Conservation (phyloP, 768 basidiomycete genomes). For the Amanita rimosa region DNA sequence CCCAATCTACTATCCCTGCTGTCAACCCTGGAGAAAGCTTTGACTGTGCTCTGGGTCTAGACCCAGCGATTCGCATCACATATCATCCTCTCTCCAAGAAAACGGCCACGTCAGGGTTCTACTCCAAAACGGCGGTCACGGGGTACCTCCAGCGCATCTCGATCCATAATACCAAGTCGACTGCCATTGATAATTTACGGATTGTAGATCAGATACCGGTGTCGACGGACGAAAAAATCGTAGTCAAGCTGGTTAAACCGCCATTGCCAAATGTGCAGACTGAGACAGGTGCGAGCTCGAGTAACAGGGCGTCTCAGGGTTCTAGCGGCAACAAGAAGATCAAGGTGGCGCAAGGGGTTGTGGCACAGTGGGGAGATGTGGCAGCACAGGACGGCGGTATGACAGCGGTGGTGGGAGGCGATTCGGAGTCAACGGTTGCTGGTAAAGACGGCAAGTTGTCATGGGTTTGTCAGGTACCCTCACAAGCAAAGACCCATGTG, state of each 20-base stretch:
- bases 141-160: slow-evolving; percentile 24
- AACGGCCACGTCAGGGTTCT: slow-evolving; percentile 20
- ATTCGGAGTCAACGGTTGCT: slow-evolving; percentile 13
- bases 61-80: slow-evolving; percentile 25
- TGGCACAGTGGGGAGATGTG: slow-evolving; percentile 21
- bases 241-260: slow-evolving; percentile 20
- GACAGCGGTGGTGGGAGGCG: slow-evolving; percentile 16
- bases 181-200: slow-evolving; percentile 14
- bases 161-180: slow-evolving; percentile 22
- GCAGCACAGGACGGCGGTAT: not conserved
- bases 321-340: slow-evolving; percentile 9
- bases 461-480: slow-evolving; percentile 21
- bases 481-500: slow-evolving; percentile 20
- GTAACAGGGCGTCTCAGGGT: not conserved
- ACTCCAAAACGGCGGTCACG: slow-evolving; percentile 18
- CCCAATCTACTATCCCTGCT: slow-evolving; percentile 18
- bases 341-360: slow-evolving; percentile 14
- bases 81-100: slow-evolving; percentile 26
- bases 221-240: slow-evolving; percentile 20
- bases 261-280: slow-evolving; percentile 8
- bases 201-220: slow-evolving; percentile 25
- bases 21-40: slow-evolving; percentile 29
- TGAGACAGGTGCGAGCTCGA: slow-evolving; percentile 1
- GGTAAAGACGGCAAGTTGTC: slow-evolving; percentile 24
- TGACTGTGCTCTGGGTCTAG: slow-evolving; percentile 27